These are phyloP conservation scores for Macadamia tetraphylla DNA, from an alignment of 164 flowering plant genomes.

Conservation along the genomic window DNA sequence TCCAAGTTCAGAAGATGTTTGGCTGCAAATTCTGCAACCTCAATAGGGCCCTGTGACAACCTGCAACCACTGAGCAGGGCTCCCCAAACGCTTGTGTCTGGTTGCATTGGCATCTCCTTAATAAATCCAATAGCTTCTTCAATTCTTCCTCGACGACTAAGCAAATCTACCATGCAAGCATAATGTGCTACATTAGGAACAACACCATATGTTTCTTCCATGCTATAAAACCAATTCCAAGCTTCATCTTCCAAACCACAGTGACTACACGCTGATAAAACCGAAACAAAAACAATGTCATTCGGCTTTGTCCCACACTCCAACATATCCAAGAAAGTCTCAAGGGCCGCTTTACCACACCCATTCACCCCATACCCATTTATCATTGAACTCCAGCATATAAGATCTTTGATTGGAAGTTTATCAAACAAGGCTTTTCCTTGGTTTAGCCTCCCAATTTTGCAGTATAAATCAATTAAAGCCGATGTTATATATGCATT, in stretches of 20 bases:
- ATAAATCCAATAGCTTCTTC: slow-evolving; percentile 46
- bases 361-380: slow-evolving; percentile 62
- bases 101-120: slow-evolving; percentile 46
- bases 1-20: slow-evolving; percentile 34
- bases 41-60: slow-evolving; percentile 19
- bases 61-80: slow-evolving; percentile 52
- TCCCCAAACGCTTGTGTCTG: slow-evolving; percentile 55
- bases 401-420: slow-evolving; percentile 36
- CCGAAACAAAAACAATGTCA: slow-evolving; percentile 43
- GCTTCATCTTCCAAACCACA: slow-evolving; percentile 54
- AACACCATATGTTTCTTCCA: slow-evolving; percentile 42
- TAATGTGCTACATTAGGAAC: slow-evolving; percentile 48
- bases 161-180: slow-evolving; percentile 70
- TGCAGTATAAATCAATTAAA: slow-evolving; percentile 58
- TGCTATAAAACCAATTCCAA: slow-evolving; percentile 42
- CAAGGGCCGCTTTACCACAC: slow-evolving; percentile 45
- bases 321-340: slow-evolving; percentile 48
- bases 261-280: slow-evolving; percentile 61
- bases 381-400: slow-evolving; percentile 69
- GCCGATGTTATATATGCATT: slow-evolving; percentile 43
- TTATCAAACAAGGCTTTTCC: slow-evolving; percentile 43
- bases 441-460: slow-evolving; percentile 39
- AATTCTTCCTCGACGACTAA: slow-evolving; percentile 41
- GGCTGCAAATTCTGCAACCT: slow-evolving; percentile 43
- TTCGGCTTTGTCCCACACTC: slow-evolving; percentile 40